A percentile compares a stretch with the other conserved stretches of the same genome.
phyloP scores from a whole-genome alignment of 768 basidiomycete genomes.

The Lanmaoa rubissima region DNA sequence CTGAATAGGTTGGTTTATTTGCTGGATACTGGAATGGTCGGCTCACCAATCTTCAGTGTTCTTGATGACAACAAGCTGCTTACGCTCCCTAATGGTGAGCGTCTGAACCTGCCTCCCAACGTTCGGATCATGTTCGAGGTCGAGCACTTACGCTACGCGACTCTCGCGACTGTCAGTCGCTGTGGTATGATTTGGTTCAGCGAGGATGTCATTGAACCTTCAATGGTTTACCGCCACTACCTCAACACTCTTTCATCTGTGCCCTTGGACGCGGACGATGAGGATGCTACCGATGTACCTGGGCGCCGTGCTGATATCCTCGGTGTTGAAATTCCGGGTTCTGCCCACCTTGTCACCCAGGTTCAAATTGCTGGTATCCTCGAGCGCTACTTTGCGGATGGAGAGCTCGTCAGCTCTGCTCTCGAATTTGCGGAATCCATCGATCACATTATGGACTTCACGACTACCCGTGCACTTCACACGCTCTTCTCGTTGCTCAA shows the following conservation, averaged over 20 bases:
- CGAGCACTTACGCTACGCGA: constrained; percentile 95
- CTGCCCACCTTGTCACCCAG: constrained; percentile 70
- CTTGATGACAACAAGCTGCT: constrained; percentile 98
- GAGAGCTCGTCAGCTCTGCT: constrained; percentile 78
- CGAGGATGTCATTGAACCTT: constrained; percentile 87
- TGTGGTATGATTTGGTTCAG: constrained; percentile 99
- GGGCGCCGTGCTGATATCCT: constrained; percentile 56
- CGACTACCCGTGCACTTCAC: constrained; percentile 83
- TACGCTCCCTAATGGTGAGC: constrained; percentile 96
- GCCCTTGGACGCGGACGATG: constrained; percentile 87
- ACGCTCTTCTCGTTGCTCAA: constrained; percentile 97
- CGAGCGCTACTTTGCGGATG: constrained; percentile 78
- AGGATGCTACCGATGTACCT: constrained; percentile 61
- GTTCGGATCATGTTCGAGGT: constrained; percentile 99
- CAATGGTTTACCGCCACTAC: constrained; percentile 91
- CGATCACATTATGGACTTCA: constrained; percentile 99
- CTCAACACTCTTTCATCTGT: constrained; percentile 70
- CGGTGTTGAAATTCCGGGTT: constrained; percentile 47
- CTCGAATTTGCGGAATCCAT: constrained; percentile 79
- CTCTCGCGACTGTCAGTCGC: constrained; percentile 97
- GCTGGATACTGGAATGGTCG: neutral
- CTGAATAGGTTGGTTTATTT: constrained; percentile 77
- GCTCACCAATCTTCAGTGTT: constrained; percentile 55
- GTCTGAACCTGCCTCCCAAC: constrained; percentile 93
- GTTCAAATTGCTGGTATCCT: constrained; percentile 71